phyloP scores from a whole-genome alignment of 228 moss, liverwort and hornwort genomes.

The Sphagnum magellanicum region DNA sequence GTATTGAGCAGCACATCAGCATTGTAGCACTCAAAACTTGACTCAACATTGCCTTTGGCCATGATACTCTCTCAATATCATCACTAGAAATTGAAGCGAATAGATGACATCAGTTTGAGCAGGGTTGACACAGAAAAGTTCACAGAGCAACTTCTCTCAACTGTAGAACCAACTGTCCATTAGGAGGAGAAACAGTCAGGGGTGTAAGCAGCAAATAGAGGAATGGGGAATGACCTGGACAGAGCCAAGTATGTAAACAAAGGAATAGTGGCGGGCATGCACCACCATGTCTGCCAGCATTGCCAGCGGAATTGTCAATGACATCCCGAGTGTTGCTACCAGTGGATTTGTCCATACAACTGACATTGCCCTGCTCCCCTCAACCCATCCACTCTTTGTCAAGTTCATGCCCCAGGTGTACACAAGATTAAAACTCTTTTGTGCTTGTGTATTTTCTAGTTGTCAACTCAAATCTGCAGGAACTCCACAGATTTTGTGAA shows the following conservation, averaged over 20 bases:
- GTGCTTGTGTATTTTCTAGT: no score
- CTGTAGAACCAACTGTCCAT: background rate
- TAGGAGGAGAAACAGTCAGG: background rate
- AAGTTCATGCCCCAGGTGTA: no score
- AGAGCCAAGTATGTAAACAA: constrained; percentile 90
- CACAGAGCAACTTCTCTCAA: background rate
- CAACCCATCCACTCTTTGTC: background rate
- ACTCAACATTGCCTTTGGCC: no score
- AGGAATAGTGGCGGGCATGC: constrained; percentile 92
- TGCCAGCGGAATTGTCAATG: constrained; percentile 90
- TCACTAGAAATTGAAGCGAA: background rate
- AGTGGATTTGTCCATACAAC: constrained; percentile 98
- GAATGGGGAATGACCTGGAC: constrained; percentile 46
- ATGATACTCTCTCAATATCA: background rate
- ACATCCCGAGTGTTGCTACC: constrained; percentile 96
- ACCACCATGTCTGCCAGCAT: constrained; percentile 96
- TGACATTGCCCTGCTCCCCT: constrained; percentile 75
- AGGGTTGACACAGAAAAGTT: background rate
- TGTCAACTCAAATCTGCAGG: background rate
- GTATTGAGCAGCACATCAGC: background rate
- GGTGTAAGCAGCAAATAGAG: background rate
- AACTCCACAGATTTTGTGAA: background rate
- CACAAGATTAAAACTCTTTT: no score
- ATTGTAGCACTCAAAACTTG: background rate
- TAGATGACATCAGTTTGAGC: background rate